phyloP scores from a whole-genome alignment of 805 yeast species.

The Dipodascopsis tothii region DNA sequence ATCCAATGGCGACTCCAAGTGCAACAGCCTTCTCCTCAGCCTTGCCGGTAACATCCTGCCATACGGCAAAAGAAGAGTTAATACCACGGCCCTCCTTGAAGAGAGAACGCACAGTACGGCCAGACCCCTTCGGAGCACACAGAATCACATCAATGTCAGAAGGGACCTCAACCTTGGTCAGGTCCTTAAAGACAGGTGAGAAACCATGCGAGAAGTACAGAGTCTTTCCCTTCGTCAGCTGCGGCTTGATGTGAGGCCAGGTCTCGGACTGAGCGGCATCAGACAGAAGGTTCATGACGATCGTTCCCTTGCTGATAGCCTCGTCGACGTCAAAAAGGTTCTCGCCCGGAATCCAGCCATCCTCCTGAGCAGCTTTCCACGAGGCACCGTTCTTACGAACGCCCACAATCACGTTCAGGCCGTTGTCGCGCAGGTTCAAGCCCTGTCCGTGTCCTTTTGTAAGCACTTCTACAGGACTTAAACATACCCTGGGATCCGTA shows the following conservation, averaged over 20 bases:
- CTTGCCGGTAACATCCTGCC: slow-evolving; percentile 98
- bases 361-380: slow-evolving; percentile 99
- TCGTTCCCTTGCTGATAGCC: slow-evolving; percentile 87
- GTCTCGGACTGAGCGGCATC: slow-evolving; percentile 99
- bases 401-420: slow-evolving; percentile 94
- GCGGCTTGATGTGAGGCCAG: slow-evolving; percentile 80
- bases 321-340: slow-evolving; percentile 91
- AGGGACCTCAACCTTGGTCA: slow-evolving; percentile 95
- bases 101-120: slow-evolving; percentile 97
- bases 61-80: slow-evolving; percentile 98
- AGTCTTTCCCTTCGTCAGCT: slow-evolving; percentile 93
- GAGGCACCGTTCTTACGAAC: slow-evolving; percentile 98
- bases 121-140: slow-evolving; percentile 99
- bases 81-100: slow-evolving; percentile 99
- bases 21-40: slow-evolving; percentile 99
- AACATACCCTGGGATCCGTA: slow-evolving; percentile 93
- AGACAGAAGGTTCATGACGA: slow-evolving; percentile 93
- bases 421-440: slow-evolving; percentile 97
- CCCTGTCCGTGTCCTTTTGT: slow-evolving; percentile 79
- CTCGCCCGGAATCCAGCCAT: slow-evolving; percentile 99
- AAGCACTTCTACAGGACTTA: neutral
- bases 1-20: slow-evolving; percentile 96
- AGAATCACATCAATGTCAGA: slow-evolving; percentile 89
- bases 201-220: slow-evolving; percentile 99
- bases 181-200: slow-evolving; percentile 97